Percentiles rank a stretch among this genome's conserved stretches.
phyloP scores from a whole-genome alignment of 768 basidiomycete genomes.

The Filobasidium floriforme region DNA sequence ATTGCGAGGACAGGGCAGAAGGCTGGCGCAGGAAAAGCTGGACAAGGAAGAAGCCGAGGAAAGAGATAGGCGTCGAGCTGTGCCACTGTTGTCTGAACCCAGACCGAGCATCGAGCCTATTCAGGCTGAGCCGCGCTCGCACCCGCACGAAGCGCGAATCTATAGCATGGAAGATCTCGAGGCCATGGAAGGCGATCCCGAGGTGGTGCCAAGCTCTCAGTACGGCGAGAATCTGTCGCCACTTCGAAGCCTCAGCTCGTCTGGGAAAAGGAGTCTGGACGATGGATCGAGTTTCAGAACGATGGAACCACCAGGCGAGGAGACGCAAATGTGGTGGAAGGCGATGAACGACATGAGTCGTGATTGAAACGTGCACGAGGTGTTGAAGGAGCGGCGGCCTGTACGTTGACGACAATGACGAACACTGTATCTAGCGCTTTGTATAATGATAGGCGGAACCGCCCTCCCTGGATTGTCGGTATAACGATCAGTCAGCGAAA shows the following conservation, averaged over 20 bases:
- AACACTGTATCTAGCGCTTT: too few relatives aligned
- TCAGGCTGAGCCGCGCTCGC: background rate
- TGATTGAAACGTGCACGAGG: background rate
- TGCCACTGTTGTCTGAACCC: background rate
- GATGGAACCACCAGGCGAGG: slow-evolving; percentile 5
- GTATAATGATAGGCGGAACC: too few relatives aligned
- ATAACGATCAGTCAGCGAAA: too few relatives aligned
- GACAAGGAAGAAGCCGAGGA: background rate
- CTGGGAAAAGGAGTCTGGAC: background rate
- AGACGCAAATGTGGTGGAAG: slow-evolving; percentile 9
- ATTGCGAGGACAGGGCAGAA: background rate
- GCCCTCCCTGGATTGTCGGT: too few relatives aligned
- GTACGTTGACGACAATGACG: too few relatives aligned
- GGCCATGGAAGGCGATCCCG: background rate
- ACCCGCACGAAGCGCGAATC: slow-evolving; percentile 1
- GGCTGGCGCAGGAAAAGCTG: background rate
- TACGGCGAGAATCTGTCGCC: slow-evolving; percentile 1
- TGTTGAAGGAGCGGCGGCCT: too few relatives aligned
- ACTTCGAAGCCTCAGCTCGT: background rate
- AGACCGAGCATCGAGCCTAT: background rate
- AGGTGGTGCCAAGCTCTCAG: slow-evolving; percentile 4
- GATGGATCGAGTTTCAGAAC: slow-evolving; percentile 4
- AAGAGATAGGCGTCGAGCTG: background rate
- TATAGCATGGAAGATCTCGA: slow-evolving; percentile 2
- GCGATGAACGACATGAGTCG: background rate